Base-by-base conservation (phyloP, 2,329 filamentous ascomycete species). In the Penicillium vulpinum region DNA sequence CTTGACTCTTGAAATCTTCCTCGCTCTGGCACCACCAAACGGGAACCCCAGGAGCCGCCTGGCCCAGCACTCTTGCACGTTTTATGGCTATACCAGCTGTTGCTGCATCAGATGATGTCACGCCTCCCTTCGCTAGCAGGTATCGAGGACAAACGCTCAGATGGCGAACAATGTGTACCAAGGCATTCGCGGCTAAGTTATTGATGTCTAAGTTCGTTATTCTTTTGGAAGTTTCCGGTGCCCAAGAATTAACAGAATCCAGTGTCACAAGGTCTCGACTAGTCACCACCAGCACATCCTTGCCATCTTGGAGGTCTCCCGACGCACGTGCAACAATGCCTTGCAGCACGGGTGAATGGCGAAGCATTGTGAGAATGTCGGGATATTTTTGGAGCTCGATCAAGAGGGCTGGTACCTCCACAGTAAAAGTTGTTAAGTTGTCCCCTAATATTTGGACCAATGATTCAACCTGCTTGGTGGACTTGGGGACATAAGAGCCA, bases 181-280 rank as follows among this genome's bases (percentile, higher is more conserved):
- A 26, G 13, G 45, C 21, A 48, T 35, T 48, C 4, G 45, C 45
- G 21, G 31, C 45, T 24, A 48, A n/a, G 31, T 36, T 48, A 31
- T 48, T 48, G 45, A 48, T 48, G 18, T 48, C 45, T 31, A 48
- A n/a, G 31, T 48, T 48, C 15, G 45, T 48, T 31, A 48, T 48
- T 26, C 13, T 9, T 11, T 24, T 24, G 15, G 45, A 36, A 7
- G 21, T 26, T 36, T 18, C 13, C 5, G 45, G 31, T 36, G 11
- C 18, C 45, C 13, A 36, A 26, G 29, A 21, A 48, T 18, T 48
- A 31, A n/a, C 18, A 11, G 45, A 36, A 36, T 48, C 45, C 15
- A 48, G 45, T 16, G 45, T 36, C 18, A 48, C 45, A 48, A 48
- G 45, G 13, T 48, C 45, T 24, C 45, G 45, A 26, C 45, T 48